phyloP scores from a whole-genome alignment of 73 alveolate species.

The Symbiodinium natans region DNA sequence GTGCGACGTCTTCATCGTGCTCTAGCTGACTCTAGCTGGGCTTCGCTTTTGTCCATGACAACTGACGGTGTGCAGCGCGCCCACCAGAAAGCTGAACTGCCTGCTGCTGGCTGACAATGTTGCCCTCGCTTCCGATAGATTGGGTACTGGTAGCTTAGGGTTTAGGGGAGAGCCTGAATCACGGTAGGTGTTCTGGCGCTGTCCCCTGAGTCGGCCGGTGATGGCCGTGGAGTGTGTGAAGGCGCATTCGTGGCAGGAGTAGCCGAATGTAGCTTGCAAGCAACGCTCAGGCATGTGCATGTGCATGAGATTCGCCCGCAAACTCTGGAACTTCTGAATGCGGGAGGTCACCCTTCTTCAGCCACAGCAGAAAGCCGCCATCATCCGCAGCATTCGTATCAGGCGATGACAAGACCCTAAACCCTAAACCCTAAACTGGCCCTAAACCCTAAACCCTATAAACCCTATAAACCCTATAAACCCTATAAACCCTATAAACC shows the following conservation, averaged over 20 bases:
- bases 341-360: background rate
- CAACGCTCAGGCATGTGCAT: too few relatives aligned
- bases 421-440: too few relatives aligned
- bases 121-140: too few relatives aligned
- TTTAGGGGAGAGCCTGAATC: too few relatives aligned
- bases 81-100: background rate
- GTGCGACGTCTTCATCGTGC: conserved; percentile 15
- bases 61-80: background rate
- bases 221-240: background rate
- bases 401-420: background rate
- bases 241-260: background rate
- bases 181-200: background rate
- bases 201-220: background rate
- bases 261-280: too few relatives aligned
- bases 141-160: too few relatives aligned
- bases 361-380: conserved; percentile 4
- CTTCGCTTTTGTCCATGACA: background rate
- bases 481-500: too few relatives aligned
- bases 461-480: too few relatives aligned
- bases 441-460: too few relatives aligned
- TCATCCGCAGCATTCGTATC: conserved; percentile 8
- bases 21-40: background rate
- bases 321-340: too few relatives aligned
- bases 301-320: too few relatives aligned
- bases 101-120: background rate